A percentile compares a stretch with the other conserved stretches of the same genome.
Conservation (phyloP, 2,329 filamentous ascomycete genomes). For the Ascochyta lentis region DNA sequence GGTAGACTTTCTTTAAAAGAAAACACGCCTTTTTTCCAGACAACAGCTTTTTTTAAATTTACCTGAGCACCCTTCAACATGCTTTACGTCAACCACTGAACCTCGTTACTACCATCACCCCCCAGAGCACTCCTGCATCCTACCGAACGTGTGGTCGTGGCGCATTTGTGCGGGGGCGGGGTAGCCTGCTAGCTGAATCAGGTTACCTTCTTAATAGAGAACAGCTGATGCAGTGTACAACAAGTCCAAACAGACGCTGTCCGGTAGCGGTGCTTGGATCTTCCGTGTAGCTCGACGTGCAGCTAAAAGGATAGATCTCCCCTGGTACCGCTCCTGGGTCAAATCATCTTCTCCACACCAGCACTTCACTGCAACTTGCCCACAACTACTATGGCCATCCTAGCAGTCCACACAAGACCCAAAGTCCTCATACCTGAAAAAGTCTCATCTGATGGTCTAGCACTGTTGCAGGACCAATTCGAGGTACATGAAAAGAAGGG, state of each 20-base stretch:
- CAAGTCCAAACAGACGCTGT: slow-evolving; percentile 4
- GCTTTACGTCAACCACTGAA: not conserved
- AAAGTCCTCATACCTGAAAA: slow-evolving; percentile 79
- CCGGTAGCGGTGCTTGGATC: slow-evolving; percentile 37
- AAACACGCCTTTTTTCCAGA: not conserved
- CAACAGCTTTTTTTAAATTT: not conserved
- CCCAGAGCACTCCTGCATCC: not conserved
- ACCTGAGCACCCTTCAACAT: not conserved
- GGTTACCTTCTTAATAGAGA: slow-evolving; percentile 30
- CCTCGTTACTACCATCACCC: not conserved
- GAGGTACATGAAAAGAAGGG: slow-evolving; percentile 73
- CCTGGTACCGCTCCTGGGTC: not conserved
- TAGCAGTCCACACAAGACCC: slow-evolving; percentile 41
- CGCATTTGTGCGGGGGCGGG: slow-evolving; percentile 44
- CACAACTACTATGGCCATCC: slow-evolving; percentile 39
- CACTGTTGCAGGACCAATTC: slow-evolving; percentile 69
- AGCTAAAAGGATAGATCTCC: slow-evolving; percentile 11
- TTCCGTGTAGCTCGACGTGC: slow-evolving; percentile 8
- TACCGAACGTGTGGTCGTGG: slow-evolving; percentile 19
- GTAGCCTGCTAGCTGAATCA: slow-evolving; percentile 27
- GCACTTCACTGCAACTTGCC: not conserved
- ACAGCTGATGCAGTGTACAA: slow-evolving; percentile 33
- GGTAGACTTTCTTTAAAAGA: not conserved
- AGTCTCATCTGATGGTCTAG: slow-evolving; percentile 78
- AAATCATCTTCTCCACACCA: not conserved